Evolutionary conservation across 1,284 basidiomycete species (phyloP), one percentile per base, ranked within the genome.

Genomic region (Abortiporus biennis): DNA sequence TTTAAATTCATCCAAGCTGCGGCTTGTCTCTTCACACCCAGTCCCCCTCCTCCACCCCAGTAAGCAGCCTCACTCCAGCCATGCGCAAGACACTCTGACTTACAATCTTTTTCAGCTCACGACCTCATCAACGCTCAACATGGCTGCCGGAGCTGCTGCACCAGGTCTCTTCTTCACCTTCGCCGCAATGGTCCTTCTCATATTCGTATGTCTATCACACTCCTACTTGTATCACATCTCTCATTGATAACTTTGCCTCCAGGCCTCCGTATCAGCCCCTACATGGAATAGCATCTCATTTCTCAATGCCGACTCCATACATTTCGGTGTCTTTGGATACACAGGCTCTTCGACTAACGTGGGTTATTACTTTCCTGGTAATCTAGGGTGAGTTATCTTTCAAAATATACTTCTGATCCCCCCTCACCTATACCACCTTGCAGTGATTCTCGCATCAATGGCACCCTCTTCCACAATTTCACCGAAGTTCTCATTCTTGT

Each of bases 261-360:
- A 80, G 76, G 76, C 71, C 3, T 80, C 74, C 3, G 74, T 83
- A 11, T 83, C 83, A 16, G 63, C 74, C 39, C 86, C 87, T 25
- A 85, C 77, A 53, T 90, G 85, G 88, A 59, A 82, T 23, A 58
- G 58, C 24, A 67, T 90, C 41, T 80, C 72, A 17, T 90, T 88
- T 68, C 72, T 91, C 25, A 63, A 75, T 43, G 75, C 78, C 17
- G 66, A 63, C 3, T 55, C 59, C 4, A 63, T 72, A 13, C 72
- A 71, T 51, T 91, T 80, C 51, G 89, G 89, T 54, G 76, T 85
- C 20, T 89, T 89, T 57, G 88, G 88, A 2, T 78, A 70, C 59
- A 82, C 80, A 13, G 85, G 80, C n/a, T 75, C 73, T 15, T 43
- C 54, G 33, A 54, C 59, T 6, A 48, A 66, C 48, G 60, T 86